Evolutionary conservation across 495 filamentous ascomycete genomes (phyloP).

Genomic region (Penicillium coffeae): DNA sequence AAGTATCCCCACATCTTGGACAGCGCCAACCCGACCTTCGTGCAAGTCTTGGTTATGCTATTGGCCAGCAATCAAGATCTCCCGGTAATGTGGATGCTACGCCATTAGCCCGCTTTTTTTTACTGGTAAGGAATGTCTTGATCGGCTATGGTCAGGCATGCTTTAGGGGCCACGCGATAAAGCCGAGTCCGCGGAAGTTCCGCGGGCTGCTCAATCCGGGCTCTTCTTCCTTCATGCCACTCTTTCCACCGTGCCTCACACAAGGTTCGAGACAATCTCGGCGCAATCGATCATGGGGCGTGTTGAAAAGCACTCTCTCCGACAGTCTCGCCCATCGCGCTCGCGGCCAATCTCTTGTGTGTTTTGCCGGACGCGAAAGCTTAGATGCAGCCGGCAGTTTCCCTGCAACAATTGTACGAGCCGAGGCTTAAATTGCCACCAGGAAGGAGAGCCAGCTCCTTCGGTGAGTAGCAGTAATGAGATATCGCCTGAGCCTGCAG

Average conservation of each 20-base stretch:
- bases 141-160: not conserved
- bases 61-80: no score
- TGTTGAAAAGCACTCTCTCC: slow-evolving; percentile 10
- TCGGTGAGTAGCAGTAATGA: not conserved
- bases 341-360: slow-evolving; percentile 35
- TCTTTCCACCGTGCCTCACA: not conserved
- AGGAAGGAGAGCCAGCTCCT: slow-evolving; percentile 9
- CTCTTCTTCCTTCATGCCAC: not conserved
- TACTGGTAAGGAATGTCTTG: no score
- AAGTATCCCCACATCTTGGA: no score
- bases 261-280: not conserved
- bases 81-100: no score
- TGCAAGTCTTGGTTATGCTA: no score
- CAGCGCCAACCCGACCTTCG: no score
- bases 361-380: slow-evolving; percentile 44
- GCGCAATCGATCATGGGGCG: slow-evolving; percentile 8
- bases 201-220: slow-evolving; percentile 15
- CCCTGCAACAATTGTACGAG: slow-evolving; percentile 42
- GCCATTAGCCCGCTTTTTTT: no score
- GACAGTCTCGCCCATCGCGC: slow-evolving; percentile 6
- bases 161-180: not conserved
- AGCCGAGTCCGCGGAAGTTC: slow-evolving; percentile 14
- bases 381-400: slow-evolving; percentile 39
- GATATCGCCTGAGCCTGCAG: not conserved
- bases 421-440: slow-evolving; percentile 32